Conservation (phyloP, 2,329 filamentous ascomycete species). For the Fusarium proliferatum region DNA sequence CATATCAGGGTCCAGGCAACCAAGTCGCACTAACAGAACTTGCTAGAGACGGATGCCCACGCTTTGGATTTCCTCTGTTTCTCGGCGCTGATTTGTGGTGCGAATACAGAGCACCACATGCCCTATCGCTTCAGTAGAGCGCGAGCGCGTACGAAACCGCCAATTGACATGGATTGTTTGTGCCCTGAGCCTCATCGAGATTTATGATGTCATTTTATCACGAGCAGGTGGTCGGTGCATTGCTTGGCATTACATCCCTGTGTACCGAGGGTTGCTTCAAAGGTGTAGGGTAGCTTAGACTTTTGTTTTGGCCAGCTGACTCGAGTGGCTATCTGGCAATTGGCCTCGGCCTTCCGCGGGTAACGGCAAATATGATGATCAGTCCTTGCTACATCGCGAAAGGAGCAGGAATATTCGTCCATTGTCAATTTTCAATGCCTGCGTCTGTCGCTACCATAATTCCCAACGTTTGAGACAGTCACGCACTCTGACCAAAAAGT, state of each 20-base stretch:
- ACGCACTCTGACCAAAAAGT: no score
- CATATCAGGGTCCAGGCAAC: slow-evolving; percentile 2
- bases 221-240: background rate
- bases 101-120: no score
- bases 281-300: background rate
- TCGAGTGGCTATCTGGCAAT: background rate
- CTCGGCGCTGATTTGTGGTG: background rate
- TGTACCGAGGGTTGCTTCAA: accelerated
- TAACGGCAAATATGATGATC: background rate
- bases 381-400: background rate
- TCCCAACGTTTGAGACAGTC: no score
- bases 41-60: background rate
- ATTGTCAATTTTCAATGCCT: background rate
- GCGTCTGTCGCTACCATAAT: no score
- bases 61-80: background rate
- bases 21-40: background rate
- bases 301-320: background rate
- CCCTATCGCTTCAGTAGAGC: background rate
- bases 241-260: background rate
- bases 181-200: background rate
- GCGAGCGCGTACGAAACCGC: background rate
- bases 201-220: background rate
- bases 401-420: no score
- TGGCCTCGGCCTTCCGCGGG: background rate
- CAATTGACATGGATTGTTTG: background rate